A percentile compares a stretch with the other conserved stretches of the same genome.
These are phyloP conservation scores for Leavenworthia alabamica DNA, from an alignment of 345 rosid genomes.

Conservation along the genomic window DNA sequence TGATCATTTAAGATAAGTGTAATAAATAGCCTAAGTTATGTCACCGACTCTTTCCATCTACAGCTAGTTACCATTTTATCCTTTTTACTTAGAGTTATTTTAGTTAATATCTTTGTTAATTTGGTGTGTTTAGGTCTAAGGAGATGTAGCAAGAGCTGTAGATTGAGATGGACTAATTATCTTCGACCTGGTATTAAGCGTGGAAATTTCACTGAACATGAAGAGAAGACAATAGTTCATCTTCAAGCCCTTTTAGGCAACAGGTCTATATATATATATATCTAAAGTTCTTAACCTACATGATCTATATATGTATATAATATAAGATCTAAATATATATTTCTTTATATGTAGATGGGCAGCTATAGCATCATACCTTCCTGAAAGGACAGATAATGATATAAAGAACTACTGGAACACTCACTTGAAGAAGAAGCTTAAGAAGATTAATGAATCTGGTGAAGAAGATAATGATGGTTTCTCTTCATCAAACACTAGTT, in stretches of 20 bases:
- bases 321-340: conserved; percentile 13
- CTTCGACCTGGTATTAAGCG: conserved; percentile 92
- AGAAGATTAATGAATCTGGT: conserved; percentile 40
- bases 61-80: background rate
- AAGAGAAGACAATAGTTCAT: conserved; percentile 88
- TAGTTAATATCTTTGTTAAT: conserved; percentile 1
- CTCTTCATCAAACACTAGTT: conserved; percentile 19
- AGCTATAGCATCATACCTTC: conserved; percentile 96
- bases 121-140: conserved; percentile 57
- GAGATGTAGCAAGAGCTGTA: conserved; percentile 97
- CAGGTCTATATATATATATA: conserved; percentile 39
- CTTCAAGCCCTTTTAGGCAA: conserved; percentile 98
- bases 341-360: conserved; percentile 75
- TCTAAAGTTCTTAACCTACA: background rate
- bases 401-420: conserved; percentile 96
- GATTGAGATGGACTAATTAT: conserved; percentile 96
- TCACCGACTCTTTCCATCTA: conserved; percentile 23
- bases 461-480: conserved; percentile 15
- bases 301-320: conserved; percentile 2
- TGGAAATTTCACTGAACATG: conserved; percentile 85
- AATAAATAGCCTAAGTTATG: conserved; percentile 29
- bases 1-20: conserved; percentile 37
- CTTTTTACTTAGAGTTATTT: background rate
- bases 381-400: conserved; percentile 95
- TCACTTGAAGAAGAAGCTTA: conserved; percentile 81